These are phyloP conservation scores for Condylostoma magnum DNA, from an alignment of 169 alveolate species.

Conservation along the genomic window DNA sequence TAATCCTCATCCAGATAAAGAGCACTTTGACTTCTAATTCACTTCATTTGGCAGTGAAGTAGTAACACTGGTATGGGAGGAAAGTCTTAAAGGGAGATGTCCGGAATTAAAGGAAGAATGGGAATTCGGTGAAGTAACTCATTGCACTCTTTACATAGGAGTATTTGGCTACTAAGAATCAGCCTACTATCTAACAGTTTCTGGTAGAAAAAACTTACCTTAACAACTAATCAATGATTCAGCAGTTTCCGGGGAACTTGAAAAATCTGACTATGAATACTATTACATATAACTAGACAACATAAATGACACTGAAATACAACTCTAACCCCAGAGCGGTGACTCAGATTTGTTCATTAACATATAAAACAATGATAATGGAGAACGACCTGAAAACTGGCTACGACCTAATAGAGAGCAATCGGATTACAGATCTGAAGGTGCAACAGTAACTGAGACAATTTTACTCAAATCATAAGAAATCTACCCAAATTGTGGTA, in stretches of 20 bases:
- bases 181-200: not conserved
- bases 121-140: not conserved
- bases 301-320: not conserved
- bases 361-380: not conserved
- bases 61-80: slow-evolving; percentile 20
- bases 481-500: not conserved
- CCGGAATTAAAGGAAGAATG: not conserved
- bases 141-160: slow-evolving; percentile 11
- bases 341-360: not conserved
- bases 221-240: not conserved
- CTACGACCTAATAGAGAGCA: slow-evolving; percentile 8
- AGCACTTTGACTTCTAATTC: not conserved
- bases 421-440: not conserved
- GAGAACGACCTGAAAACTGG: not conserved
- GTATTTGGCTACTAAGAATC: not conserved
- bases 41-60: slow-evolving; percentile 17
- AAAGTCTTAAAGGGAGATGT: not conserved
- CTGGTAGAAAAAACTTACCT: not conserved
- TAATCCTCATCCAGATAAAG: slow-evolving; percentile 17
- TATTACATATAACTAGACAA: not conserved
- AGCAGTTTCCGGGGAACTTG: not conserved
- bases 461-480: not conserved
- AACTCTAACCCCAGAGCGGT: not conserved
- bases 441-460: slow-evolving; percentile 2
- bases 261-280: not conserved